Base-by-base conservation (phyloP, 768 basidiomycete genomes). In the Lactarius tabidus region DNA sequence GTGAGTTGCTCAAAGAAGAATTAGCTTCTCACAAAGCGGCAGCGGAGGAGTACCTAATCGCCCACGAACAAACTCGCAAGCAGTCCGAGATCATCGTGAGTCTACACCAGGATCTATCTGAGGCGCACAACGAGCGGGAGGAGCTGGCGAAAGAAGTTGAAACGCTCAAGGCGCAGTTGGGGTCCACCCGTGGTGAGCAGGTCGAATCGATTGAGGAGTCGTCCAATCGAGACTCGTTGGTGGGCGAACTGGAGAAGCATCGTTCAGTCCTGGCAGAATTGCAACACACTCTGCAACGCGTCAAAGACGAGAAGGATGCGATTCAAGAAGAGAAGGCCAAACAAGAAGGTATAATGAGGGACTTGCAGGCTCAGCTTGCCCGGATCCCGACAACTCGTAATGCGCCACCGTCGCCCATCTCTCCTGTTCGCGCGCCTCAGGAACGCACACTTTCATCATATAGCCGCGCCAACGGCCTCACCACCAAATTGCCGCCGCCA, bases 401-500 rank as follows among this genome's bases (percentile, higher is more conserved):
- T 62, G 45, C 78, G 73, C n/a, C 66, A 64, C 31, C 83, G 81
- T 36, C 82, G 82, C 65, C 65, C 31, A 59, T 60, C 56, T 86
- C 86, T 33, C 82, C 81, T 72, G 76, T 71, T 64, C 84, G 85
- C 60, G 79, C 61, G 63, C 76, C 56, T 76, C 82, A 23, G 85
- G 83, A 86, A 17, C 81, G 77, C 57, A 67, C 81, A 36, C 75
- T 66, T 33, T 70, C 73, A 41, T 69, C 84, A 14, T 88, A 83
- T 72, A 80, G 80, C 39, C 84, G 89, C 62, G 76, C 82, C 60
- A 82, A 82, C 64, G 84, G 83, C 51, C 75, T 91, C 57, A 84
- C 89, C 33, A 79, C 85, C 70, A 95, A 94, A 75, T 83, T 90
- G 18, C 93, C 93, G 35, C 94, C 93, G 20, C 89, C 91, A 0